Percentiles rank a stretch among this genome's conserved stretches.
phyloP scores from a whole-genome alignment of 208 protist genomes.

The Trypanosoma caninum region DNA sequence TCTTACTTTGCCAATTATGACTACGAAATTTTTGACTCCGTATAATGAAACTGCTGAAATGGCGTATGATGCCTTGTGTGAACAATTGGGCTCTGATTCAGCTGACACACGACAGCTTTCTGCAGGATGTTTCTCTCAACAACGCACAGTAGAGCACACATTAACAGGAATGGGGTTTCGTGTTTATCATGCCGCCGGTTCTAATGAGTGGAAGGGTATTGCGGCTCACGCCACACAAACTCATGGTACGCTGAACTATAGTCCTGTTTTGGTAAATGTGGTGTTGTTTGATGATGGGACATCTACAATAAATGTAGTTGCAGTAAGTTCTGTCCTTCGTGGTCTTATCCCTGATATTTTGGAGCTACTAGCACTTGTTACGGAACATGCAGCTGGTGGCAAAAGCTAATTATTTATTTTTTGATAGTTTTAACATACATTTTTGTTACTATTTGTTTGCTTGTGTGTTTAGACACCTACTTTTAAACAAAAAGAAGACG shows the following conservation, averaged over 20 bases:
- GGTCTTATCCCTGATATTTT: conserved; percentile 23
- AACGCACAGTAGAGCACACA: conserved; percentile 3
- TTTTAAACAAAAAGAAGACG: not conserved
- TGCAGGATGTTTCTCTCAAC: not conserved
- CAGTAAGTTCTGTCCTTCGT: conserved; percentile 27
- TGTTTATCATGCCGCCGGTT: conserved; percentile 7
- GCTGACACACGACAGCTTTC: conserved; percentile 25
- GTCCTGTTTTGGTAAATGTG: conserved; percentile 55
- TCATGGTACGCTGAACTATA: conserved; percentile 53
- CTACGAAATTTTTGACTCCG: conserved; percentile 58
- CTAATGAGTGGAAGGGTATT: conserved; percentile 34
- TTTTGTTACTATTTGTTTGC: not conserved
- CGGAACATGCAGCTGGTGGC: not conserved
- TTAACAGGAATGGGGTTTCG: conserved; percentile 21
- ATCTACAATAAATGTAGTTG: not conserved
- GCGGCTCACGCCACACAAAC: conserved; percentile 65
- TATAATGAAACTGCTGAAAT: conserved; percentile 45
- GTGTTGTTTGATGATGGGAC: conserved; percentile 1
- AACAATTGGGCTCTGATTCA: conserved; percentile 27
- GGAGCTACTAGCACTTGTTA: conserved; percentile 4
- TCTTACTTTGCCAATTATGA: conserved; percentile 57
- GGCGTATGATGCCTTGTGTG: conserved; percentile 36
- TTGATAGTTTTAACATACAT: not conserved
- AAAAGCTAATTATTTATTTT: not conserved
- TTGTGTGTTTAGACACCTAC: not conserved